Base-by-base conservation (phyloP, 306 rosid species). In the Cucumis cinereus region DNA sequence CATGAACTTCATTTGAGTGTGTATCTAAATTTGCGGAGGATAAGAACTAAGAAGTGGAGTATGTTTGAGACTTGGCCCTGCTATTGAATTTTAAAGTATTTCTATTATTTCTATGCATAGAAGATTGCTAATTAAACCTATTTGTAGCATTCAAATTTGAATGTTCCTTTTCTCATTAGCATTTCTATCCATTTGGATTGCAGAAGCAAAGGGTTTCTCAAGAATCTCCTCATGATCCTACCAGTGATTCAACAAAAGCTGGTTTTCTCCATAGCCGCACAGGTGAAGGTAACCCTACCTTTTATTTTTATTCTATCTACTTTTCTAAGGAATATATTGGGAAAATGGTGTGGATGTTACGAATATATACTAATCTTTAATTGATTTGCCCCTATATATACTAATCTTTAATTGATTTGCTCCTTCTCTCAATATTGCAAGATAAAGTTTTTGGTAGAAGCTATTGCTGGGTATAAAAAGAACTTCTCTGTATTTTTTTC, bases 181-280 rank as follows among this genome's bases (percentile, higher is more conserved):
- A 14, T 68, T 68, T 22, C 36, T 7, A 47, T 47, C 19, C 16
- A 70, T 6, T 47, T 24, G 35, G 47, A 47, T 70, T 47, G 75
- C 58, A 70, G 98, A 88, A 76, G 78, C 84, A 38, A 80, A 91
- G 81, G 82, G 24, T 41, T 38, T 66, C 83, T 10, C 85, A 84
- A 47, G 89, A 82, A 73, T 74, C 19, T 80, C 61, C 82, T 24
- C 41, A 41, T 74, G 81, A 80, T 53, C 84, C 94, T 40, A 85
- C 91, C 5, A 92, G 85, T 47, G 12, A 77, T 26, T 77, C 87
- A 77, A 82, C 87, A 19, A 81, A 87, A 55, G 83, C 79, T 54
- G 84, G 76, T 83, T 73, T 82, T 79, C 62, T 59, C 55, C 80
- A 83, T 61, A 72, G 81, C 79, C 84, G 85, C 47, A 79, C 19